Evolutionary conservation across 78 protist genomes (phyloP).

Genomic region (Cavenderia fasciculata): DNA sequence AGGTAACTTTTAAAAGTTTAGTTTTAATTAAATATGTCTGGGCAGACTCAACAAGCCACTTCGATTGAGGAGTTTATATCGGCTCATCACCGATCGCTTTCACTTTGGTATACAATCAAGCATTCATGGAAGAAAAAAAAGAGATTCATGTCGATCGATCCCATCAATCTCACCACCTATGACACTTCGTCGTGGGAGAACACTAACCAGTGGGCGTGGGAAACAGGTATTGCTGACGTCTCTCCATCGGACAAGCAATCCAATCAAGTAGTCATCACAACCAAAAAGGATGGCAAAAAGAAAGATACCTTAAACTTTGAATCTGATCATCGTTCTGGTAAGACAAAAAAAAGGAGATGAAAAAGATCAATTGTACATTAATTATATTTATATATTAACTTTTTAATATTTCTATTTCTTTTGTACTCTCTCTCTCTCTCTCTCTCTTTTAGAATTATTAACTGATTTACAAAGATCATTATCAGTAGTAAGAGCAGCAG

Average conservation of each 20-base stretch:
- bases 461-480: slow-evolving; percentile 67
- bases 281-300: slow-evolving; percentile 57
- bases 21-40: too few relatives aligned
- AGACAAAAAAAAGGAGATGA: too few relatives aligned
- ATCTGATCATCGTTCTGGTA: slow-evolving; percentile 45
- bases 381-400: too few relatives aligned
- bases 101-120: slow-evolving; percentile 53
- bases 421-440: neutral
- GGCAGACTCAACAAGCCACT: neutral
- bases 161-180: slow-evolving; percentile 51
- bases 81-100: slow-evolving; percentile 67
- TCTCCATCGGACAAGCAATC: slow-evolving; percentile 27
- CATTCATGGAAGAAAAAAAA: slow-evolving; percentile 77
- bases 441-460: neutral
- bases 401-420: too few relatives aligned
- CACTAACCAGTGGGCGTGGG: slow-evolving; percentile 70
- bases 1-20: too few relatives aligned
- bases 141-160: slow-evolving; percentile 67
- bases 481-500: slow-evolving; percentile 71
- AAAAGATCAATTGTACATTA: too few relatives aligned
- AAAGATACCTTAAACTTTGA: slow-evolving; percentile 66
- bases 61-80: slow-evolving; percentile 45
- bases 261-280: slow-evolving; percentile 22
- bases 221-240: slow-evolving; percentile 63
- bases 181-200: slow-evolving; percentile 58